Evolutionary conservation across 2,329 filamentous ascomycete genomes (phyloP), one percentile per base, ranked within the genome.

Genomic region (Alternaria sp.): DNA sequence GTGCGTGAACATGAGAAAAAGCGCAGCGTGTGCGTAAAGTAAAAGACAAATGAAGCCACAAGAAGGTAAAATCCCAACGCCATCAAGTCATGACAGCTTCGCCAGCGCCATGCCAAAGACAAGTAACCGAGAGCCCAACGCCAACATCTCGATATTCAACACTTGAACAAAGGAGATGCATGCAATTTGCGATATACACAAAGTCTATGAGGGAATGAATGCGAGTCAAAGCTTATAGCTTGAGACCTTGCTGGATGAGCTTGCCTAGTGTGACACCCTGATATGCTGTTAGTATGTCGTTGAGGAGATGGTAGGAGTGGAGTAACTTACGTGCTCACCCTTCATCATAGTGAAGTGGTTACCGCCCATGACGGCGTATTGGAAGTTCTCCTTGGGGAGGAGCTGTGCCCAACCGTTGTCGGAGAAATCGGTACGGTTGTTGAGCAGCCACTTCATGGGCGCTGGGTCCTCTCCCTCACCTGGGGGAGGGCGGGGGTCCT

Each of bases 341-440:
- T 90, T 88, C 89, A 93, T 92, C 90, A 92, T 92, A 19, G 85
- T 88, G 80, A 93, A 92, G 80, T 92, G 90, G 73, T 92, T 91
- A 3, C 89, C 90, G 15, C 87, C 87, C 88, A 91, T 90, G 72
- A 90, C 88, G 58, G 85, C 85, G 67, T 86, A 89, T 52, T 83
- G 83, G 81, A 91, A 89, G 79, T 88, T 90, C 57, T 85, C 80
- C 53, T 81, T 74, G 56, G 88, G 87, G 43, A 91, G 80, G 45
- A 89, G 88, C 77, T 90, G 87, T 26, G 88, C 89, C 89, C 89
- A 92, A 19, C 88, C 85, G 75, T 92, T 91, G 61, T 88, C 85
- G 3, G 86, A 85, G 76, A 93, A 93, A 77, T 92, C 89, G 5
- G 86, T 88, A 61, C 91, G 84, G 82, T 93, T 91, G 77, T 93